Evolutionary conservation across 345 rosid genomes (phyloP).

Genomic region (Ailanthus altissimus): DNA sequence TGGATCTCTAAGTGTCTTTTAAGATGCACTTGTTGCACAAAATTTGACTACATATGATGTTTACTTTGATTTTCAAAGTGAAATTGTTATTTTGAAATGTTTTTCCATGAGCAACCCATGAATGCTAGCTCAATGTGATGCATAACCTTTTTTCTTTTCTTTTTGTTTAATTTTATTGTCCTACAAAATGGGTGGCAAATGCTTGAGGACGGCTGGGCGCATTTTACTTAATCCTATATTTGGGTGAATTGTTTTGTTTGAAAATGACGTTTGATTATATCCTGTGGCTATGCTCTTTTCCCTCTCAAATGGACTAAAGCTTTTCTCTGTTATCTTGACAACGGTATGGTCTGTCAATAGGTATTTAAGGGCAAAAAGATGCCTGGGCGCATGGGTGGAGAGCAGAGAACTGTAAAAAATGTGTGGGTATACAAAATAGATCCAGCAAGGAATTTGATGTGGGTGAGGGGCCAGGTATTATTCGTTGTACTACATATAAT

Average conservation of each 20-base stretch:
- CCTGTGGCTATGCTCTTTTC: background rate
- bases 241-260: background rate
- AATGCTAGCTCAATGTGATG: background rate
- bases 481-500: slow-evolving; percentile 18
- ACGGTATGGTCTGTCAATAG: slow-evolving; percentile 37
- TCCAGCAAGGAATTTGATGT: slow-evolving; percentile 83
- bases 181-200: background rate
- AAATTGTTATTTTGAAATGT: background rate
- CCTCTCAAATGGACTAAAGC: background rate
- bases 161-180: background rate
- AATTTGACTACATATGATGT: background rate
- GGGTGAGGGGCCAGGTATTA: slow-evolving; percentile 96
- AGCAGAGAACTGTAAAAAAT: slow-evolving; percentile 84
- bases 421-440: slow-evolving; percentile 93
- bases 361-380: slow-evolving; percentile 91
- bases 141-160: too few relatives aligned
- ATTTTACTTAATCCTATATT: background rate
- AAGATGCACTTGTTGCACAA: background rate
- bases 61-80: background rate
- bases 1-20: background rate
- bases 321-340: slow-evolving; percentile 18
- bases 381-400: slow-evolving; percentile 97
- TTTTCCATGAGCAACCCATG: background rate
- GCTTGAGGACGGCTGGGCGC: background rate
- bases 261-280: background rate